A percentile compares a stretch with the other conserved stretches of the same genome.
These are phyloP conservation scores for Phoenix roebelenii DNA, from an alignment of 176 grass and related monocot genomes.

Conservation along the genomic window DNA sequence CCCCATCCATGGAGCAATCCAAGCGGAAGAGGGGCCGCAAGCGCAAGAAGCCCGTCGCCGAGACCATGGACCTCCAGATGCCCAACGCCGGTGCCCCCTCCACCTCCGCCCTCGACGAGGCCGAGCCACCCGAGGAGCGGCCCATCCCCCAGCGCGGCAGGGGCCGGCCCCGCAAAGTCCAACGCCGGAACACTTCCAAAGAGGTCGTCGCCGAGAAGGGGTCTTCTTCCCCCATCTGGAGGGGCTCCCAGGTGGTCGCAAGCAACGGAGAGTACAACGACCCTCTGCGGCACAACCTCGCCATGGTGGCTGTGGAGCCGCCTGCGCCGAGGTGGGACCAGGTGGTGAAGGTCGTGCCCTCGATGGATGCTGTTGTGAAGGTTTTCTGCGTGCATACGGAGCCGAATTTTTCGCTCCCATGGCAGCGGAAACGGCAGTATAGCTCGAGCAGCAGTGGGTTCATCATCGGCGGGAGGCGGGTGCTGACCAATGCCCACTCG, in stretches of 20 bases:
- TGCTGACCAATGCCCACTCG: slow-evolving; percentile 88
- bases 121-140: slow-evolving; percentile 7
- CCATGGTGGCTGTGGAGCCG: slow-evolving; percentile 7
- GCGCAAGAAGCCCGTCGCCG: background rate
- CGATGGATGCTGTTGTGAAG: slow-evolving; percentile 95
- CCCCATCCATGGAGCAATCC: slow-evolving; percentile 10
- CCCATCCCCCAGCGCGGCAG: slow-evolving; percentile 11
- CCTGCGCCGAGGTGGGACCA: slow-evolving; percentile 67
- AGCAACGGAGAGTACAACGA: slow-evolving; percentile 1
- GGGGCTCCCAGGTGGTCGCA: slow-evolving; percentile 6
- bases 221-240: slow-evolving; percentile 2
- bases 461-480: slow-evolving; percentile 56
- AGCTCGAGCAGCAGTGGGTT: slow-evolving; percentile 91
- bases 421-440: slow-evolving; percentile 92
- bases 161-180: slow-evolving; percentile 1
- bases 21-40: slow-evolving; percentile 21
- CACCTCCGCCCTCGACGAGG: slow-evolving; percentile 24
- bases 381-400: slow-evolving; percentile 95
- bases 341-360: slow-evolving; percentile 59
- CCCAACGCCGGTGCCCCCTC: background rate
- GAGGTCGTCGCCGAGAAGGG: background rate
- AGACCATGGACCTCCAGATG: slow-evolving; percentile 14
- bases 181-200: background rate
- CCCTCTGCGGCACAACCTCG: background rate
- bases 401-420: slow-evolving; percentile 90